Evolutionary conservation across 2,329 filamentous ascomycete genomes (phyloP).

Genomic region (Talaromyces verruculosus): DNA sequence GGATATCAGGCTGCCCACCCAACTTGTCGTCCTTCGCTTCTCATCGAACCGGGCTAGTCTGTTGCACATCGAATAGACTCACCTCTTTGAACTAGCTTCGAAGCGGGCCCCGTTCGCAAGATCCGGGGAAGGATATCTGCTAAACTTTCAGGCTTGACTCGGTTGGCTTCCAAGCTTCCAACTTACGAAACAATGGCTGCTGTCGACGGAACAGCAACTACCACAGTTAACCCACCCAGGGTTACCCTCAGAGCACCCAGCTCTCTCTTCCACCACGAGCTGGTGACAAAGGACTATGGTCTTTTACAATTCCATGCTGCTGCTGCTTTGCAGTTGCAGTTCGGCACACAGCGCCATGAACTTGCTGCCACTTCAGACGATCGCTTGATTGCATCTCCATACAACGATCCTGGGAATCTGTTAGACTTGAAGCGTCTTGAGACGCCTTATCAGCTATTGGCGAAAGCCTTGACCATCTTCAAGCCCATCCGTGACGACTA

Average conservation of each 20-base stretch:
- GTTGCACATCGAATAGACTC: not conserved
- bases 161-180: not conserved
- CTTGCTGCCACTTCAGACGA: constrained; percentile 25
- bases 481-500: constrained; percentile 67
- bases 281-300: constrained; percentile 36
- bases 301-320: constrained; percentile 38
- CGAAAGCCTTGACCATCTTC: constrained; percentile 67
- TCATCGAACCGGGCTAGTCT: not conserved
- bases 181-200: constrained; percentile 4
- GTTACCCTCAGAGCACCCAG: constrained; percentile 20
- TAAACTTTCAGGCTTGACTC: not conserved
- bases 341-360: constrained; percentile 22
- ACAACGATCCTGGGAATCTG: constrained; percentile 67
- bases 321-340: constrained; percentile 34
- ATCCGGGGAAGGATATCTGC: not conserved
- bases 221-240: constrained; percentile 10
- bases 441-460: constrained; percentile 65
- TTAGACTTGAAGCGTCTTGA: constrained; percentile 70
- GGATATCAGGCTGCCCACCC: not conserved
- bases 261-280: constrained; percentile 33
- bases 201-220: constrained; percentile 6
- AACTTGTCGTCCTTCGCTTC: not conserved
- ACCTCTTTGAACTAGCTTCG: not conserved
- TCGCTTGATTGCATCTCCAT: constrained; percentile 70
- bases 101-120: not conserved